These are phyloP conservation scores for Wickerhamomyces canadensis DNA, from an alignment of 805 yeast species.

Conservation along the genomic window DNA sequence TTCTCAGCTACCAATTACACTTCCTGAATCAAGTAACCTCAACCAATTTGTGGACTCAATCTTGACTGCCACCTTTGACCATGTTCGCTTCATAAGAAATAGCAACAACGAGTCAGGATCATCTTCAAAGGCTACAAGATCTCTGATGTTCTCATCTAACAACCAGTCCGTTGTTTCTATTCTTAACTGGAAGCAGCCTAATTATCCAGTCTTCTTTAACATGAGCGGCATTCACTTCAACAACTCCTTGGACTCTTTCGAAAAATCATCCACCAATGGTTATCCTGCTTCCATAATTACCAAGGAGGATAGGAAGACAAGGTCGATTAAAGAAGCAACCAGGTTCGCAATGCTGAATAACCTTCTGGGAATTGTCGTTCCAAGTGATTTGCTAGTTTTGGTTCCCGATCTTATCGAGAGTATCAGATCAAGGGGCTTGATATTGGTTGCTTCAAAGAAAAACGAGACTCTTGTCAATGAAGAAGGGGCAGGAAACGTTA, in stretches of 20 bases:
- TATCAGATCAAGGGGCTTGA: slow-evolving; percentile 74
- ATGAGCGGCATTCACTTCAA: slow-evolving; percentile 58
- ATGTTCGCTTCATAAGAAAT: slow-evolving; percentile 49
- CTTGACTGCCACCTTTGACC: slow-evolving; percentile 66
- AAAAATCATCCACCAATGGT: slow-evolving; percentile 38
- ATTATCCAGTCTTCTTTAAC: slow-evolving; percentile 87
- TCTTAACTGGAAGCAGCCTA: slow-evolving; percentile 97
- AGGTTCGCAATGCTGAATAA: slow-evolving; percentile 78
- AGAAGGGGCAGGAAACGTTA: slow-evolving; percentile 4
- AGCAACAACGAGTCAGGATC: slow-evolving; percentile 11
- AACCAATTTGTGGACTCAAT: slow-evolving; percentile 75
- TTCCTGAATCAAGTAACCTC: slow-evolving; percentile 41
- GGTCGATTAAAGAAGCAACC: slow-evolving; percentile 79
- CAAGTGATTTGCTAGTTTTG: slow-evolving; percentile 59
- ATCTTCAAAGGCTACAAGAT: slow-evolving; percentile 37
- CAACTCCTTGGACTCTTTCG: slow-evolving; percentile 24
- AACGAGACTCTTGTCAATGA: slow-evolving; percentile 18
- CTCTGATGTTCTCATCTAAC: slow-evolving; percentile 78
- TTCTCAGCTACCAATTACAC: slow-evolving; percentile 33
- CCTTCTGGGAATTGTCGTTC: slow-evolving; percentile 76
- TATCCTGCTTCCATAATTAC: slow-evolving; percentile 22
- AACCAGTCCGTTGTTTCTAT: slow-evolving; percentile 90
- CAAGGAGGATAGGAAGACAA: slow-evolving; percentile 39
- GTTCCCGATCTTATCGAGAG: slow-evolving; percentile 74
- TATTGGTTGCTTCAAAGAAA: slow-evolving; percentile 66